phyloP scores from a whole-genome alignment of 768 basidiomycete species.

The Boletus bicolor region DNA sequence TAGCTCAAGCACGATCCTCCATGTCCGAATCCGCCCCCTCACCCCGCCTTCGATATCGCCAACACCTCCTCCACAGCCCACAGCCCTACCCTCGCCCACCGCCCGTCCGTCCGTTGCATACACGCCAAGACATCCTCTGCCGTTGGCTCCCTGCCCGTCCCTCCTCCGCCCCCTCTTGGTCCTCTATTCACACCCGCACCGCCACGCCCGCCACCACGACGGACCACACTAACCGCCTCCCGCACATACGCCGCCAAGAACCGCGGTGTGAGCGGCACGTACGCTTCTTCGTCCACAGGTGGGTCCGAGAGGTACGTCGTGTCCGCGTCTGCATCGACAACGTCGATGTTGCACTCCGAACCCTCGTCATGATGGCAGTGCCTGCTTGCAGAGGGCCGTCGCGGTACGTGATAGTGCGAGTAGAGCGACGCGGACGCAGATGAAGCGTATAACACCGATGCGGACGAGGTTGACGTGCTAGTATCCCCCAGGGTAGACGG shows the following conservation, averaged over 20 bases:
- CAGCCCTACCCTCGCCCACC: slow-evolving; percentile 62
- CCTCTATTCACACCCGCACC: slow-evolving; percentile 14
- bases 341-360: background rate
- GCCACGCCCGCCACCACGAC: slow-evolving; percentile 4
- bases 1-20: background rate
- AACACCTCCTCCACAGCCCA: slow-evolving; percentile 66
- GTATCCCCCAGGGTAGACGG: slow-evolving; percentile 1
- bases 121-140: slow-evolving; percentile 46
- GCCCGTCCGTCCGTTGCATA: slow-evolving; percentile 51
- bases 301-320: slow-evolving; percentile 58
- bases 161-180: background rate
- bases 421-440: slow-evolving; percentile 24
- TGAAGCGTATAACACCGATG: slow-evolving; percentile 24
- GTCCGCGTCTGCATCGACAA: slow-evolving; percentile 39
- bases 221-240: slow-evolving; percentile 40
- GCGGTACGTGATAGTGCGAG: slow-evolving; percentile 26
- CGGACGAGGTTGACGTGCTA: slow-evolving; percentile 10
- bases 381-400: background rate
- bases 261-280: slow-evolving; percentile 54
- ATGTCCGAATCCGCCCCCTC: background rate
- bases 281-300: slow-evolving; percentile 52
- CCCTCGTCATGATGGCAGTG: background rate
- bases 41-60: slow-evolving; percentile 26
- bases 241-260: slow-evolving; percentile 50
- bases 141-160: slow-evolving; percentile 20